phyloP scores from a whole-genome alignment of 768 basidiomycete species.

The Royoungia palumana region DNA sequence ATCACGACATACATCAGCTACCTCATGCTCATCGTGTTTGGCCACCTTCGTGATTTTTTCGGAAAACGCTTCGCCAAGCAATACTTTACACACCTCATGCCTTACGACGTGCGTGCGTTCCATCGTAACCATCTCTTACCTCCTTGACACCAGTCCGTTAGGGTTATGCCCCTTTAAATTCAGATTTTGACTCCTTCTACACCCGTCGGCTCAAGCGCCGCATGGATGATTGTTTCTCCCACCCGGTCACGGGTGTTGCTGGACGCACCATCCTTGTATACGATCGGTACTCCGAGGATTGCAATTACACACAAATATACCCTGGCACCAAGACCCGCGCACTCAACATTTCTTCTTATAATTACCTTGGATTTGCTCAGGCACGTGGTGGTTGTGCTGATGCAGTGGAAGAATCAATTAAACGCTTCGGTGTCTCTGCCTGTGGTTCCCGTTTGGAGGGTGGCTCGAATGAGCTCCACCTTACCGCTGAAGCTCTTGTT shows the following conservation, averaged over 20 bases:
- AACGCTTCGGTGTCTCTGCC: conserved; percentile 74
- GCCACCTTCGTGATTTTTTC: conserved; percentile 92
- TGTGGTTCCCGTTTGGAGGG: conserved; percentile 79
- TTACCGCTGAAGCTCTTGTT: conserved; percentile 78
- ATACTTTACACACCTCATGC: conserved; percentile 78
- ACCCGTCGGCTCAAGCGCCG: conserved; percentile 92
- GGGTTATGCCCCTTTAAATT: conserved; percentile 96
- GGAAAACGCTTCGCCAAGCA: conserved; percentile 76
- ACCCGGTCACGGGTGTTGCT: conserved; percentile 91
- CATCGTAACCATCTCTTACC: neutral
- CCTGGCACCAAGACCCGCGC: conserved; percentile 82
- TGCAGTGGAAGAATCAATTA: conserved; percentile 81
- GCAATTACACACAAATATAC: conserved; percentile 71
- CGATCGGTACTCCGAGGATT: conserved; percentile 80
- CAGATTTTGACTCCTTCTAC: conserved; percentile 99
- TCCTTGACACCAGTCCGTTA: conserved; percentile 31
- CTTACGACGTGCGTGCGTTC: conserved; percentile 65
- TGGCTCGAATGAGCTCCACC: conserved; percentile 84
- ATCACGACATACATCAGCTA: conserved; percentile 92
- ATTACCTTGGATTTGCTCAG: conserved; percentile 98
- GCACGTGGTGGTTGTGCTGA: conserved; percentile 92
- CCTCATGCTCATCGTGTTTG: conserved; percentile 85
- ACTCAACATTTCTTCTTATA: conserved; percentile 97
- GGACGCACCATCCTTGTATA: conserved; percentile 87
- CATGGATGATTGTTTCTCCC: conserved; percentile 92